Base-by-base conservation (phyloP, 2,329 filamentous ascomycete species). In the Pestalotiopsis sp. region DNA sequence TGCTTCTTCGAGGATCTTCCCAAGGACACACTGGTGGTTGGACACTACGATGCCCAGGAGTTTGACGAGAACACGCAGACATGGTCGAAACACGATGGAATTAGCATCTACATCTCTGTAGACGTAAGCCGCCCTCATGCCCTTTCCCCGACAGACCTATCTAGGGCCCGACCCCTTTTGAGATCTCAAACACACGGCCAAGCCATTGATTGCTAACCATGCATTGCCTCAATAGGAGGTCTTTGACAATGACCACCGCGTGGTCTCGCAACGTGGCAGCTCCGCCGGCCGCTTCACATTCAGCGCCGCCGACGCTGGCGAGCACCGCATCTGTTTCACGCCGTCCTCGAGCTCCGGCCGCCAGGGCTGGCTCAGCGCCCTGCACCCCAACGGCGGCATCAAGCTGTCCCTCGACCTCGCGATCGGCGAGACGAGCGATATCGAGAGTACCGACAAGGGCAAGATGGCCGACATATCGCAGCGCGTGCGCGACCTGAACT, bases 1-100 rank as follows among this genome's bases (percentile, higher is more conserved):
- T 99, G 96, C 84, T 99, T 99, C 90, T 97, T 93, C 84, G 96
- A 99, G 85, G 95, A 98, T 82, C 89, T 99, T 69, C 95, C 96
- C 73, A 98, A 98, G 86, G 95, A 97, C 81, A 98, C 96, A 14
- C 85, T 99, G 69, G 95, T 99, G 68, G 95, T 98, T 69, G 96
- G 96, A 74, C 92, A 96, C 83, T 99, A 95, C 86, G 90, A 87
- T 67, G 94, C 94, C 65, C 92, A 96, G 82, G 92, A 97, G 81
- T 96, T 90, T 84, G 91, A 96, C 81, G 88, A 93, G 69, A 84
- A 90, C 74, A 83, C 85, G 68, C 88, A 89, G 74, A 80, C 84
- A 65, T 98, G 94, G 89, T 82, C 86, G 66, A 86, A 91, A 78
- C 93, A 96, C 80, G 86, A 90, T 72, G 91, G 91, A 72, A 85